Percentiles rank a stretch among this genome's conserved stretches.
phyloP scores from a whole-genome alignment of 306 rosid species.

The Nissolia schottii region DNA sequence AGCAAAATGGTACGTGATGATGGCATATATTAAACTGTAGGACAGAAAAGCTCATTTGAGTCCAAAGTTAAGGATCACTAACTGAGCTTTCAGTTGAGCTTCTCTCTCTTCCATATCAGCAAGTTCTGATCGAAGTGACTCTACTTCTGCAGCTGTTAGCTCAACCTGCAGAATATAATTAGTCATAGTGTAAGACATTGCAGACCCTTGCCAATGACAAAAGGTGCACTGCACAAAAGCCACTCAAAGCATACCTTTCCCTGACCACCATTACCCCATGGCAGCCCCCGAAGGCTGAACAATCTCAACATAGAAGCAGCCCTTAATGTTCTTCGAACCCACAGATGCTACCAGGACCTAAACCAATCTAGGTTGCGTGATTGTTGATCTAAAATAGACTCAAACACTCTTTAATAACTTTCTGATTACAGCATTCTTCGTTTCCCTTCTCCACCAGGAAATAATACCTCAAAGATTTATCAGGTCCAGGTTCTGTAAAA shows the following conservation, averaged over 20 bases:
- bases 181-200: constrained; percentile 19
- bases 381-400: constrained; percentile 22
- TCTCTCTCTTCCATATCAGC: constrained; percentile 82
- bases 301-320: constrained; percentile 65
- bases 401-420: background rate
- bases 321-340: constrained; percentile 46
- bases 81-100: constrained; percentile 88
- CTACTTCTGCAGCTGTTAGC: constrained; percentile 62
- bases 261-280: constrained; percentile 54
- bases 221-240: background rate
- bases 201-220: constrained; percentile 10
- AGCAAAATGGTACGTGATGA: background rate
- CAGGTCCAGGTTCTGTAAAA: constrained; percentile 27
- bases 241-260: constrained; percentile 55
- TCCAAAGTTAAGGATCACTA: constrained; percentile 32
- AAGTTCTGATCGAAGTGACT: constrained; percentile 76
- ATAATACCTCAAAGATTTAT: constrained; percentile 36
- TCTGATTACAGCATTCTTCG: background rate
- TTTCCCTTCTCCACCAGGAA: constrained; percentile 3
- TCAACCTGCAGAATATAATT: constrained; percentile 48
- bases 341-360: constrained; percentile 31
- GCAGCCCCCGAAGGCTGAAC: constrained; percentile 51
- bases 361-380: constrained; percentile 37
- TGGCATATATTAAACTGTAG: background rate
- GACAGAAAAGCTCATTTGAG: background rate